Evolutionary conservation across 768 basidiomycete species (phyloP).

Genomic region (Suillus occidentalis): DNA sequence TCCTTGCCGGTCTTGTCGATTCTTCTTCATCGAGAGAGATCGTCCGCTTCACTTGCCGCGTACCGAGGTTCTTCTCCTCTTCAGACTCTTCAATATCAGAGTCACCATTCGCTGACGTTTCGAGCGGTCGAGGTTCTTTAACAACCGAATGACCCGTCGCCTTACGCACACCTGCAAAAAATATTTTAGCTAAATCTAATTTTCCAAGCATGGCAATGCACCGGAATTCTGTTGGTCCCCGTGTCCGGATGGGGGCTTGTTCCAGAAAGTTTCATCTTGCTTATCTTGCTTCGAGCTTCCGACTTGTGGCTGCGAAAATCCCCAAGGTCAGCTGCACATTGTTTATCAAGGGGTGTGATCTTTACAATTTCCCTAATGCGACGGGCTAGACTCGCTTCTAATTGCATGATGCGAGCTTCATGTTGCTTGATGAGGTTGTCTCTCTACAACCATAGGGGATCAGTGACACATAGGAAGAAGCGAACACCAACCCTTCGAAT

Average conservation of each 20-base stretch:
- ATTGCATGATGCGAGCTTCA: constrained; percentile 42
- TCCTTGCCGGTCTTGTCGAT: constrained; percentile 26
- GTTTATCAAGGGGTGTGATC: background rate
- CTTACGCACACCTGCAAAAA: background rate
- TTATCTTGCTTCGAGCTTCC: constrained; percentile 5
- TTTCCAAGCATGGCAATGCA: background rate
- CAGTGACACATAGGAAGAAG: constrained; percentile 6
- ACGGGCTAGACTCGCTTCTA: constrained; percentile 49
- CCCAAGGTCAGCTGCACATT: constrained; percentile 4
- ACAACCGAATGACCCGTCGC: background rate
- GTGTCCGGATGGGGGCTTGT: constrained; percentile 4
- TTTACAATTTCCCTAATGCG: constrained; percentile 40
- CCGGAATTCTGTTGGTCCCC: constrained; percentile 4
- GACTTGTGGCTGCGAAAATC: background rate
- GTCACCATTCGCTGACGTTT: constrained; percentile 27
- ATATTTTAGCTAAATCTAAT: background rate
- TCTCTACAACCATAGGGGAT: constrained; percentile 35
- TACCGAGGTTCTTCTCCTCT: constrained; percentile 21
- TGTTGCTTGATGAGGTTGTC: constrained; percentile 46
- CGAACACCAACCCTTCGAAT: constrained; percentile 45
- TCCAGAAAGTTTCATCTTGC: constrained; percentile 6
- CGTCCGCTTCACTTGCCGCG: constrained; percentile 24
- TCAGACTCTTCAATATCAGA: constrained; percentile 27
- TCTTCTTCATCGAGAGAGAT: constrained; percentile 17
- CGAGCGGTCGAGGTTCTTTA: constrained; percentile 15